Evolutionary conservation across 306 rosid species (phyloP).

Genomic region (Quercus gilva): DNA sequence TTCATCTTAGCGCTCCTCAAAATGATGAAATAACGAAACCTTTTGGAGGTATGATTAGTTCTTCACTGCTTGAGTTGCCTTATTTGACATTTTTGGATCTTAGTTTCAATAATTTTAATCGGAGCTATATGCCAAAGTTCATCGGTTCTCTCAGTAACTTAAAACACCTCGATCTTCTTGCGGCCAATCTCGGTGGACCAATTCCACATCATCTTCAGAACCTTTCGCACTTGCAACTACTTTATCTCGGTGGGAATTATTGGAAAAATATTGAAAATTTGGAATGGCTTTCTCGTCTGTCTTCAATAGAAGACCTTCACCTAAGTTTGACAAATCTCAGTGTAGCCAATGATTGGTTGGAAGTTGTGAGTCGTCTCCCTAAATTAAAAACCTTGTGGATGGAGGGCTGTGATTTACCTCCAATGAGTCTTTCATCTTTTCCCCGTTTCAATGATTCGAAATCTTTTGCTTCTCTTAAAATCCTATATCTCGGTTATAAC

Average conservation of each 20-base stretch:
- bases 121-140: background rate
- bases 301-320: too few relatives aligned
- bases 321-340: too few relatives aligned
- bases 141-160: background rate
- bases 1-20: rapidly evolving
- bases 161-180: background rate
- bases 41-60: background rate
- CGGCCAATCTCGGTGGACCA: rapidly evolving
- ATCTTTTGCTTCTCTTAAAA: background rate
- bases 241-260: rapidly evolving
- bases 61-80: background rate
- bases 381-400: background rate
- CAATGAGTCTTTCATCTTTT: background rate
- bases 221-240: too few relatives aligned
- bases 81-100: constrained; percentile 7
- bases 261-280: background rate
- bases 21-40: background rate
- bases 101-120: background rate
- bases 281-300: too few relatives aligned
- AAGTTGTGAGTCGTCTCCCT: background rate
- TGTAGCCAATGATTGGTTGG: background rate
- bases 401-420: rapidly evolving
- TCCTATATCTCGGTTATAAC: rapidly evolving
- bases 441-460: background rate
- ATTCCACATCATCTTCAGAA: too few relatives aligned